These are phyloP conservation scores for Naumovozyma castellii DNA, from an alignment of 805 yeast species.

Conservation along the genomic window DNA sequence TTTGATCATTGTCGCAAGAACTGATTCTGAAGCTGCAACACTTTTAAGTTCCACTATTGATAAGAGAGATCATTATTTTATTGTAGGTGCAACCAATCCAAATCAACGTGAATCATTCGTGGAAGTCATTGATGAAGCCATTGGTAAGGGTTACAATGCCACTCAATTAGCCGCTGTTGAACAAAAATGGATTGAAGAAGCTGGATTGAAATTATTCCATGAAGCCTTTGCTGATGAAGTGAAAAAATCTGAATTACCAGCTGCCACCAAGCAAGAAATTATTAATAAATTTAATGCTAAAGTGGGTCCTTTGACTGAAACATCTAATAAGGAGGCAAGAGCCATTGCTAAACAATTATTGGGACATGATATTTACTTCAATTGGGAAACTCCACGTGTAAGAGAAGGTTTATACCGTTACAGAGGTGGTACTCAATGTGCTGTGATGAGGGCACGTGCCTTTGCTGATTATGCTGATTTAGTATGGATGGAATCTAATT, in stretches of 20 bases:
- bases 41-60: constrained; percentile 89
- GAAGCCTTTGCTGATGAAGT: constrained; percentile 86
- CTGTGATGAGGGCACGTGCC: constrained; percentile 92
- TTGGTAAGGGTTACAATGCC: constrained; percentile 62
- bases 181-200: constrained; percentile 69
- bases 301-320: constrained; percentile 66
- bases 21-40: constrained; percentile 97
- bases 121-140: constrained; percentile 74
- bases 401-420: constrained; percentile 96
- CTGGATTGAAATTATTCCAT: constrained; percentile 79
- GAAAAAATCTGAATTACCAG: constrained; percentile 38
- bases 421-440: constrained; percentile 94
- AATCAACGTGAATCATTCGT: constrained; percentile 52
- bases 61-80: constrained; percentile 85
- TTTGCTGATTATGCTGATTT: constrained; percentile 91
- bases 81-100: constrained; percentile 86
- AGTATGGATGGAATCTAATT: constrained; percentile 97
- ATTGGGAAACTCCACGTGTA: constrained; percentile 93
- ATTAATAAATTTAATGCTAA: constrained; percentile 55
- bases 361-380: constrained; percentile 77
- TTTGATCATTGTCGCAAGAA: constrained; percentile 82
- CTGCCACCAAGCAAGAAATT: constrained; percentile 47
- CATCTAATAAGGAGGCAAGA: constrained; percentile 74
- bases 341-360: constrained; percentile 61
- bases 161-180: constrained; percentile 63